These are phyloP conservation scores for Crithidia mellificae DNA, from an alignment of 208 protist species.

Conservation along the genomic window DNA sequence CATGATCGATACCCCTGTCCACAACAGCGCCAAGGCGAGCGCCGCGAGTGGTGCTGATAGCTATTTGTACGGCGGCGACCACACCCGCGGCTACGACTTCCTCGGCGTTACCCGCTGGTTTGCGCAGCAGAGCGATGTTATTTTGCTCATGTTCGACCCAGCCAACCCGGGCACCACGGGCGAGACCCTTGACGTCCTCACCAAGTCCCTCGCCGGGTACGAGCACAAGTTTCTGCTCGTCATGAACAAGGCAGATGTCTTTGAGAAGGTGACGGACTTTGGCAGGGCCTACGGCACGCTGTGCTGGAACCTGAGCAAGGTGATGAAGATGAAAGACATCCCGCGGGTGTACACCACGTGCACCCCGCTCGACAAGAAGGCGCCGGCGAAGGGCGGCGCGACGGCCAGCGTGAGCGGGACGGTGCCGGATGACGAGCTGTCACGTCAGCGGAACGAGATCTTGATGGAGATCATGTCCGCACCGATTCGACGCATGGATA, in stretches of 20 bases:
- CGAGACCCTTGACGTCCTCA: constrained; percentile 92
- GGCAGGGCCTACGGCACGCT: constrained; percentile 86
- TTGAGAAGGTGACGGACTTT: constrained; percentile 88
- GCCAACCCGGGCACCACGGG: constrained; percentile 87
- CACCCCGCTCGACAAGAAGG: constrained; percentile 30
- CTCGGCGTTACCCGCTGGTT: constrained; percentile 84
- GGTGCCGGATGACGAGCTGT: constrained; percentile 50
- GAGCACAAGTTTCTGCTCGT: constrained; percentile 91
- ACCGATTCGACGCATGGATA: constrained; percentile 73
- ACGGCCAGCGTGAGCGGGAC: not conserved
- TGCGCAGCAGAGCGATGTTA: constrained; percentile 85
- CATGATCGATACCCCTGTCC: constrained; percentile 89
- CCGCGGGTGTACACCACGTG: constrained; percentile 92
- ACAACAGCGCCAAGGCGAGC: constrained; percentile 40
- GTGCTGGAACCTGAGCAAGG: constrained; percentile 93
- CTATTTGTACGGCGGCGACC: constrained; percentile 17
- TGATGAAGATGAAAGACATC: constrained; percentile 89
- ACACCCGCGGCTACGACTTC: constrained; percentile 90
- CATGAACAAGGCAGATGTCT: constrained; percentile 90
- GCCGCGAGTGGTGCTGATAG: not conserved
- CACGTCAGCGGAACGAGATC: constrained; percentile 59
- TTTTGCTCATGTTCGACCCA: constrained; percentile 92
- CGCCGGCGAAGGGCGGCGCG: not conserved
- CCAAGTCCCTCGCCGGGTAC: constrained; percentile 75
- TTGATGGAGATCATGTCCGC: constrained; percentile 59